Conservation (phyloP, 257 asterid species). For the Solanum habrochaites region DNA sequence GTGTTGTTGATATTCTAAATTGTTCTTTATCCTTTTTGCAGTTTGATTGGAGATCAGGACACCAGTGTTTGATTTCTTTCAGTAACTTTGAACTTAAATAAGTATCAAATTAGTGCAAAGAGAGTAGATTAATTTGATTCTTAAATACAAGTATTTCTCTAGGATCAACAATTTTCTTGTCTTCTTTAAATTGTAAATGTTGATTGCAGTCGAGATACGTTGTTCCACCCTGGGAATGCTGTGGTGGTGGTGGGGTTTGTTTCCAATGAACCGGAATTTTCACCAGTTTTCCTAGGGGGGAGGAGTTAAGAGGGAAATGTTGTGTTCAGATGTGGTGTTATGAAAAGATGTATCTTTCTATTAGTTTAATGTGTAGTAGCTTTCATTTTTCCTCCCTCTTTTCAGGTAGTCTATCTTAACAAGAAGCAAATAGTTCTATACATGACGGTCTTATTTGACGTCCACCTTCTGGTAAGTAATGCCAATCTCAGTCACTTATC, state of each 20-base stretch:
- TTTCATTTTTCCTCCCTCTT: background rate
- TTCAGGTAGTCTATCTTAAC: no score
- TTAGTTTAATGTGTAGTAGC: background rate
- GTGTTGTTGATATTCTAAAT: conserved; percentile 1
- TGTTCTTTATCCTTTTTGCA: conserved; percentile 6
- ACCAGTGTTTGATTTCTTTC: background rate
- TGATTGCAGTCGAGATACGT: background rate
- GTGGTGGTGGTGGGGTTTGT: no score
- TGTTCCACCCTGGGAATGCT: background rate
- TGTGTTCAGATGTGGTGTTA: background rate
- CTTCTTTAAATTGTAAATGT: background rate
- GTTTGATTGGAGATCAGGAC: conserved; percentile 19
- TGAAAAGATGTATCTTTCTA: background rate
- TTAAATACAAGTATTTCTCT: background rate
- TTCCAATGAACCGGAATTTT: background rate
- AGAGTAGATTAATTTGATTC: background rate
- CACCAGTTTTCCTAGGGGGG: background rate
- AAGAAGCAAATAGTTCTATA: background rate
- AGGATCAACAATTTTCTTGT: background rate
- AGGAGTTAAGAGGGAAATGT: background rate
- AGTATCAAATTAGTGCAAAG: background rate
- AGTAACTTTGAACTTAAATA: background rate
- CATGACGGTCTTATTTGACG: background rate
- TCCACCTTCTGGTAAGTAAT: background rate
- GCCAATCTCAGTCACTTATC: background rate